These are phyloP conservation scores for Curvularia lunata DNA, from an alignment of 2,329 filamentous ascomycete genomes.

Conservation along the genomic window DNA sequence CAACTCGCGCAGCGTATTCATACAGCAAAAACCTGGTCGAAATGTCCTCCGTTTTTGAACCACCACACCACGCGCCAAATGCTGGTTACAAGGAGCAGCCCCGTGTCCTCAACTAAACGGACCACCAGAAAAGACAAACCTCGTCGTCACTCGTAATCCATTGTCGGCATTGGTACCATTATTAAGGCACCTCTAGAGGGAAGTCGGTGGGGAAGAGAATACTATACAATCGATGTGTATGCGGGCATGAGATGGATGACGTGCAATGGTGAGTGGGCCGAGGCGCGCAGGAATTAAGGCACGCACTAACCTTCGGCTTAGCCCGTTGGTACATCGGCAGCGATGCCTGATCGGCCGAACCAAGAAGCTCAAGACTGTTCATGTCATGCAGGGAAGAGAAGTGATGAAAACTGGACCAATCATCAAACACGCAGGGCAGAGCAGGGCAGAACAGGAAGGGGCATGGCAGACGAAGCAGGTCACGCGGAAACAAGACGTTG, in stretches of 20 bases:
- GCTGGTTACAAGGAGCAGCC: conserved; percentile 6
- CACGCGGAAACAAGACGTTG: conserved; percentile 17
- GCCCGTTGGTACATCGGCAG: conserved; percentile 6
- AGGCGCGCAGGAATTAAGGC: conserved; percentile 12
- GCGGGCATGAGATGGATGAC: conserved; percentile 10
- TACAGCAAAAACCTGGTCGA: conserved; percentile 22
- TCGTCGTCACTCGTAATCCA: conserved; percentile 34
- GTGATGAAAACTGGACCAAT: conserved; percentile 11
- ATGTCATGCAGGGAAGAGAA: conserved; percentile 16
- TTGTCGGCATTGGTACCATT: conserved; percentile 23
- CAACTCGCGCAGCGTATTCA: conserved; percentile 23
- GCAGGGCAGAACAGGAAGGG: conserved; percentile 3
- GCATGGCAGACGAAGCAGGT: conserved; percentile 16
- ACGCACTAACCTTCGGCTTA: conserved; percentile 14
- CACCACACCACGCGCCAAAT: conserved; percentile 14
- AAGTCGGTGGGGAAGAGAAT: conserved; percentile 20
- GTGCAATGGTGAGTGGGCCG: conserved; percentile 10
- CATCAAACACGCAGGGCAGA: conserved; percentile 9
- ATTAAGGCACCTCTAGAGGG: conserved; percentile 14
- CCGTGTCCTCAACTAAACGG: conserved; percentile 8
- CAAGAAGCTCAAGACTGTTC: conserved; percentile 14
- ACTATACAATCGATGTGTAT: conserved; percentile 32
- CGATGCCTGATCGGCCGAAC: conserved; percentile 7
- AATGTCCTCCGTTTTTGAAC: conserved; percentile 9
- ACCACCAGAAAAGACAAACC: conserved; percentile 28